These are phyloP conservation scores for Sugiyamaella valdiviana DNA, from an alignment of 805 yeast species.

Conservation along the genomic window DNA sequence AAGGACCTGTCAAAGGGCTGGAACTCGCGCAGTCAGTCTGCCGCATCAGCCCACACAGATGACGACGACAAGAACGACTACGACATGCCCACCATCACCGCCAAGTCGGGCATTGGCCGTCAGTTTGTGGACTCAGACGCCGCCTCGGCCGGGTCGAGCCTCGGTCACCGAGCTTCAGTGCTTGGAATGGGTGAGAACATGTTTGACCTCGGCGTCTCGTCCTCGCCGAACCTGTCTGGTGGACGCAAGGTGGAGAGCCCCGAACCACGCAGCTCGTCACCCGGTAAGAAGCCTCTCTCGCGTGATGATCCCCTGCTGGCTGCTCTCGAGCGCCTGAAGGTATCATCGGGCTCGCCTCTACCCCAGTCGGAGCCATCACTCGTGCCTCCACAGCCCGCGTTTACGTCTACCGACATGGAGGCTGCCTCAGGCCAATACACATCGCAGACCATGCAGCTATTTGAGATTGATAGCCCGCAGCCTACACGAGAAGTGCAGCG, in stretches of 20 bases:
- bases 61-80: slow-evolving; percentile 1
- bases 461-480: slow-evolving; percentile 6
- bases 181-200: slow-evolving; percentile 27
- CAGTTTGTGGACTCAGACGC: slow-evolving; percentile 6
- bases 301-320: slow-evolving; percentile 48
- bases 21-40: slow-evolving; percentile 14
- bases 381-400: slow-evolving; percentile 29
- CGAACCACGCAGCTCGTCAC: slow-evolving; percentile 11
- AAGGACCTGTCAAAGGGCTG: slow-evolving; percentile 28
- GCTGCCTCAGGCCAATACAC: slow-evolving; percentile 26
- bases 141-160: background rate
- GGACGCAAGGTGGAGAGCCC: background rate
- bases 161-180: slow-evolving; percentile 12
- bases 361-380: slow-evolving; percentile 12
- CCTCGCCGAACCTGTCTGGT: slow-evolving; percentile 5
- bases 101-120: slow-evolving; percentile 12
- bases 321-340: slow-evolving; percentile 42
- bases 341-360: slow-evolving; percentile 16
- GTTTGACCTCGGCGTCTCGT: slow-evolving; percentile 25
- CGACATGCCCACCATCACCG: slow-evolving; percentile 13
- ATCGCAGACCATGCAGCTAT: slow-evolving; percentile 6
- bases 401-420: slow-evolving; percentile 38
- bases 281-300: slow-evolving; percentile 19
- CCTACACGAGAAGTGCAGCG: slow-evolving; percentile 13
- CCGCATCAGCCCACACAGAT: slow-evolving; percentile 6